These are phyloP conservation scores for Excoecaria cochinchinensis DNA, from an alignment of 345 rosid species.

Conservation along the genomic window DNA sequence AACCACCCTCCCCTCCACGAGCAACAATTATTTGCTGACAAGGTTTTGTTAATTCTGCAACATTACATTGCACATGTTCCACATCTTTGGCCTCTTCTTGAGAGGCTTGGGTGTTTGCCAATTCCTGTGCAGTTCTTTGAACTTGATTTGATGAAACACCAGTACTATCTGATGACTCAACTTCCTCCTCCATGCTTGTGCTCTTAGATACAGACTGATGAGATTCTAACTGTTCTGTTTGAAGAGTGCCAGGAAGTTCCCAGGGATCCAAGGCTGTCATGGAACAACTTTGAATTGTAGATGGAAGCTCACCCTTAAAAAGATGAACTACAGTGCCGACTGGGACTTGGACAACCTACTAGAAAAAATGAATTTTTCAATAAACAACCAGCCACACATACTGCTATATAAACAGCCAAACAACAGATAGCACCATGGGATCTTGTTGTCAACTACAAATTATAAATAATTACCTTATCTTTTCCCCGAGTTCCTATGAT, in stretches of 20 bases:
- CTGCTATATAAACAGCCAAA: conserved; percentile 4
- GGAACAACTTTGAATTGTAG: conserved; percentile 36
- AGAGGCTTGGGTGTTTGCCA: conserved; percentile 15
- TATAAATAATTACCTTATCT: conserved; percentile 63
- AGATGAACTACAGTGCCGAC: conserved; percentile 91
- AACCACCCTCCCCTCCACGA: conserved; percentile 83
- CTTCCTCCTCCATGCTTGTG: conserved; percentile 22
- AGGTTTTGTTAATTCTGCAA: conserved; percentile 68
- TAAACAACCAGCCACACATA: neutral
- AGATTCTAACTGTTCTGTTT: conserved; percentile 30
- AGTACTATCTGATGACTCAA: conserved; percentile 7
- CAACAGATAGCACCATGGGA: conserved; percentile 15
- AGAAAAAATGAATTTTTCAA: conserved; percentile 12
- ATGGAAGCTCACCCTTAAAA: conserved; percentile 66
- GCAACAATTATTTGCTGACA: conserved; percentile 73
- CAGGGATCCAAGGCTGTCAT: conserved; percentile 67
- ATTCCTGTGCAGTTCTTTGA: conserved; percentile 20
- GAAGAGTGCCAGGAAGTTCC: conserved; percentile 85
- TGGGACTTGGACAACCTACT: conserved; percentile 75
- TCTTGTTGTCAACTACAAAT: conserved; percentile 7
- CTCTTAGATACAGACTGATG: conserved; percentile 21
- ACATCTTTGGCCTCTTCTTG: conserved; percentile 25
- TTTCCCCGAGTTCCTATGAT: conserved; percentile 84
- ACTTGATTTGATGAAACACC: conserved; percentile 10
- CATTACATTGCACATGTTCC: conserved; percentile 52